Evolutionary conservation across 208 protist species (phyloP), one percentile per base, ranked within the genome.

Genomic region (Trypanosoma avium): DNA sequence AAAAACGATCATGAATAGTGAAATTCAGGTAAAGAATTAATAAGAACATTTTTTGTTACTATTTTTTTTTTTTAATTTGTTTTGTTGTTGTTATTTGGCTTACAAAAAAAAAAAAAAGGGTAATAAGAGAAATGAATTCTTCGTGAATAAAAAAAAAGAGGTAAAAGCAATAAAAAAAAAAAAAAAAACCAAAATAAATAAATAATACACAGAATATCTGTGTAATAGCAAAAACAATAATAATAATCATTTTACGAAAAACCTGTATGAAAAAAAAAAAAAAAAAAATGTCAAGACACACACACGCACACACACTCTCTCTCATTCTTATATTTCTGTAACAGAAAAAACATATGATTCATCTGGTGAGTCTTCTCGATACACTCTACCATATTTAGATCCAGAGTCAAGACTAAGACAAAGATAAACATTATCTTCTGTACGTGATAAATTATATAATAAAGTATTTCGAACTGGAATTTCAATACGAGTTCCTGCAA

Each of bases 401-500:
- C 64, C 64, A 38, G 27, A 29, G 29, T 70, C 53, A 17, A 70
- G 10, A 27, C 64, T 70, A 8, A 70, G 45, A 33, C 64, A 70
- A 29, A 70, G 38, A 47, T 48, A 70, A 17, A 35, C 42, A 1
- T 38, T 32, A 15, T 49, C 10, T n/a, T 38, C 38, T 30, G 13
- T 42, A 2, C 21, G 19, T 33, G 52, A 29, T 24, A 70, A 33
- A 21, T 50, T 48, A 8, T 61, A 54, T 7, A 27, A 12, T 7
- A 70, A 15, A 27, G 53, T 57, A 49, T 70, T 70, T n/a, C 21
- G 15, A 3, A 19, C n/a, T 26, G 42, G 42, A 13, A 17, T 61
- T 27, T 53, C 64, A 57, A 70, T 36, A 19, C 27, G 24, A 9
- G 53, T 61, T 46, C 56, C 56, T 13, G 53, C 22, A n/a, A 70